Evolutionary conservation across 306 rosid species (phyloP).

Genomic region (Begonia fuchsioides): DNA sequence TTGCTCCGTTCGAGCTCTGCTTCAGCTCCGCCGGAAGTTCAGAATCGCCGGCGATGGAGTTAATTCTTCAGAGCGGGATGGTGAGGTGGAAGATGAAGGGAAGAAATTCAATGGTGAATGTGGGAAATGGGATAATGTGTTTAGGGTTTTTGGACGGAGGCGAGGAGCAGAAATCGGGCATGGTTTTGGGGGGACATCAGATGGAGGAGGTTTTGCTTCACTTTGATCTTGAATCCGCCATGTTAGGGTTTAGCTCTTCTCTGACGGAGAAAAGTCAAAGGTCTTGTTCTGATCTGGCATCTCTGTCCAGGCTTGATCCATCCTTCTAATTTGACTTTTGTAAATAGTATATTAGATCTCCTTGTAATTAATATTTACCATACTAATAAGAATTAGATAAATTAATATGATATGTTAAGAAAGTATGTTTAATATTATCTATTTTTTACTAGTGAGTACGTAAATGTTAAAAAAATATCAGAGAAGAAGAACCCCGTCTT

Average conservation of each 20-base stretch:
- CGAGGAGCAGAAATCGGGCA: conserved; percentile 14
- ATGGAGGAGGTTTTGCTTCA: conserved; percentile 51
- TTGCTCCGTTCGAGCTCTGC: conserved; percentile 46
- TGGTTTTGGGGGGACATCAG: conserved; percentile 65
- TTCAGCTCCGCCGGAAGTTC: conserved; percentile 24
- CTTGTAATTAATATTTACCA: too few relatives aligned
- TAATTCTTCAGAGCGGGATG: conserved; percentile 65
- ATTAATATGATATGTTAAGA: too few relatives aligned
- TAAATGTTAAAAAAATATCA: too few relatives aligned
- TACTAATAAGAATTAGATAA: too few relatives aligned
- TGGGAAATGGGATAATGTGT: conserved; percentile 32
- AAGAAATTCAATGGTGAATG: conserved; percentile 57
- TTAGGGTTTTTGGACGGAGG: conserved; percentile 72
- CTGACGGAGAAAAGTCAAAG: conserved; percentile 8
- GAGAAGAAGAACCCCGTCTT: too few relatives aligned
- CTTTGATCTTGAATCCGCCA: conserved; percentile 42
- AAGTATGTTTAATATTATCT: too few relatives aligned
- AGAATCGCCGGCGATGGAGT: conserved; percentile 37
- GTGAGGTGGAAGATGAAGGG: conserved; percentile 56
- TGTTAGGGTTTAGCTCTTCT: conserved; percentile 60
- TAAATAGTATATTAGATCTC: background rate
- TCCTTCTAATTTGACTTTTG: background rate
- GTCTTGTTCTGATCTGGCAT: too few relatives aligned
- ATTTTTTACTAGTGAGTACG: too few relatives aligned
- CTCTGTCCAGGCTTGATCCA: background rate